These are phyloP conservation scores for Cyclotella baltica DNA, from an alignment of 108 stramenopile species.

Conservation along the genomic window DNA sequence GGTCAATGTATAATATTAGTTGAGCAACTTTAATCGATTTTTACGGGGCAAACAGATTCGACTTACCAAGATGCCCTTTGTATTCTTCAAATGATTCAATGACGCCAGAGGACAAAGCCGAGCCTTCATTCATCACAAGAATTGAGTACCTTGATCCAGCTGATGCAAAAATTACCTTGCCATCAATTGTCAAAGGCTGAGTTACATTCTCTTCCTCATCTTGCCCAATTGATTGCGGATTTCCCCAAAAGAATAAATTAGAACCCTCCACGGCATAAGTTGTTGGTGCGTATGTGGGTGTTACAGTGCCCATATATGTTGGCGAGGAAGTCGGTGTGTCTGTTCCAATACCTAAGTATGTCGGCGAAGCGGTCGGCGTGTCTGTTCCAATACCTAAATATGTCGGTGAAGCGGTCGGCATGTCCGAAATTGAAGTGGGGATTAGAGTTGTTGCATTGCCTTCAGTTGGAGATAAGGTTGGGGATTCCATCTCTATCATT, in stretches of 20 bases:
- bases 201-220: slow-evolving; percentile 11
- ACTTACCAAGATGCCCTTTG: slow-evolving; percentile 38
- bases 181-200: slow-evolving; percentile 26
- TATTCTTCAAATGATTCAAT: slow-evolving; percentile 18
- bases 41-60: too few relatives aligned
- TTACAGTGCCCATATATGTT: not conserved
- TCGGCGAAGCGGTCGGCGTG: not conserved
- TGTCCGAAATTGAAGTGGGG: too few relatives aligned
- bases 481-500: not conserved
- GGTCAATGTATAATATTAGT: too few relatives aligned
- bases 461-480: not conserved
- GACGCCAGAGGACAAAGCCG: slow-evolving; percentile 23
- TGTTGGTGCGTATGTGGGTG: slow-evolving; percentile 17
- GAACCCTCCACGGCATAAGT: not conserved
- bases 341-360: not conserved
- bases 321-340: not conserved
- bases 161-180: slow-evolving; percentile 9
- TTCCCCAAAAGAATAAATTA: slow-evolving; percentile 40
- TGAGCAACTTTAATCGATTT: too few relatives aligned
- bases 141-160: slow-evolving; percentile 34
- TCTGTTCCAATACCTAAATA: not conserved
- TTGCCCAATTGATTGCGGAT: slow-evolving; percentile 31
- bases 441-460: too few relatives aligned
- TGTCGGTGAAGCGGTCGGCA: too few relatives aligned
- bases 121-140: slow-evolving; percentile 22